Evolutionary conservation across 495 filamentous ascomycete genomes (phyloP).

Genomic region (Aspergillus mulundensis): DNA sequence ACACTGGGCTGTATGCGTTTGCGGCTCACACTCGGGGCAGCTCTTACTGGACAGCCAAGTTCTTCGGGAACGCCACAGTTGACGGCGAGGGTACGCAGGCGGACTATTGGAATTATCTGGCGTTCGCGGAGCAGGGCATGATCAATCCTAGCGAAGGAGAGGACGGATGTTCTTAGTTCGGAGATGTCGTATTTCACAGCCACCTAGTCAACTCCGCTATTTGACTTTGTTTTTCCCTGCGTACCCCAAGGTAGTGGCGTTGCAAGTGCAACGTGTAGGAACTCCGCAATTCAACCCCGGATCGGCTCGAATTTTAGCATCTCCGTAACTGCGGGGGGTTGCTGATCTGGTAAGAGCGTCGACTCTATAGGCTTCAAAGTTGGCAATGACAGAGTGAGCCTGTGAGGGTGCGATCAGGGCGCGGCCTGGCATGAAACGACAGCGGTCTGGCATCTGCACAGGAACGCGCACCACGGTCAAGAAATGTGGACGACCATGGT

Average conservation of each 20-base stretch:
- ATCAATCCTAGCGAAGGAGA: not conserved
- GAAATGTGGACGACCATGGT: not conserved
- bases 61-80: conserved; percentile 19
- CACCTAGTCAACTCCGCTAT: not conserved
- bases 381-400: not conserved
- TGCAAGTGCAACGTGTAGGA: not conserved
- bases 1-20: conserved; percentile 23
- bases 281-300: conserved; percentile 7
- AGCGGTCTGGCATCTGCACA: not conserved
- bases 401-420: not conserved
- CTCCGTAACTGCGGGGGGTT: conserved; percentile 1
- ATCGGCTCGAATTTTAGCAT: not conserved
- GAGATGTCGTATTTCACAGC: not conserved
- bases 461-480: not conserved
- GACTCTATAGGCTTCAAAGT: not conserved
- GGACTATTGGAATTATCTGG: conserved; percentile 27
- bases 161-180: not conserved
- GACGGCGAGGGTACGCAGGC: conserved; percentile 20
- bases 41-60: conserved; percentile 29
- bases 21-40: conserved; percentile 21
- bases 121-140: conserved; percentile 17
- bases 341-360: not conserved
- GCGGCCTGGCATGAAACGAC: not conserved
- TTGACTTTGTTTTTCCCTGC: too few species aligned
- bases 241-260: not conserved